These are phyloP conservation scores for Candolleomyces efflorescens DNA, from an alignment of 768 basidiomycete species.

Conservation along the genomic window DNA sequence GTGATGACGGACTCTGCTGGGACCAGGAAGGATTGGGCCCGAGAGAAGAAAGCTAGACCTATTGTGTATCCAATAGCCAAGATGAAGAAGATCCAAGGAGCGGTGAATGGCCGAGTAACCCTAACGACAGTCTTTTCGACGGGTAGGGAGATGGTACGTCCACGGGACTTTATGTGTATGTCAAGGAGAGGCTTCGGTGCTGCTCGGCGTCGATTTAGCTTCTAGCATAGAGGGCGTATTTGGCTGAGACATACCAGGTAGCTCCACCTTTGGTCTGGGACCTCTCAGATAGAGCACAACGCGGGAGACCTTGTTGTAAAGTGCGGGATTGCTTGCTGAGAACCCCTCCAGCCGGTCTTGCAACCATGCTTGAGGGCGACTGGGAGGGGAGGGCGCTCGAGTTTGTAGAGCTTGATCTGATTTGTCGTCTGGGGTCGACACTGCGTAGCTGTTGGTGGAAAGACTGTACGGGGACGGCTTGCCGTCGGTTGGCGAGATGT, in stretches of 20 bases:
- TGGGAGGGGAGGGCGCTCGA: conserved; percentile 5
- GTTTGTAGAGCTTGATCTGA: neutral
- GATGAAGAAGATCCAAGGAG: conserved; percentile 49
- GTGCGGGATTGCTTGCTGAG: conserved; percentile 17
- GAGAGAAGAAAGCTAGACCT: conserved; percentile 65
- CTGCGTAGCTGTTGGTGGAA: neutral
- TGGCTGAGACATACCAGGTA: conserved; percentile 35
- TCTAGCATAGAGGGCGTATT: neutral
- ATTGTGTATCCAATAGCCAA: conserved; percentile 63
- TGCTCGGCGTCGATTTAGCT: conserved; percentile 16
- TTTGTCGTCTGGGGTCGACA: neutral
- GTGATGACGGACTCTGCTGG: conserved; percentile 49
- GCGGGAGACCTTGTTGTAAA: conserved; percentile 15
- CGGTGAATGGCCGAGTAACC: conserved; percentile 47
- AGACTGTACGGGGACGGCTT: neutral
- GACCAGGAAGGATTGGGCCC: conserved; percentile 69
- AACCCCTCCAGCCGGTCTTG: conserved; percentile 13
- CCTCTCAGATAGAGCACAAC: conserved; percentile 43
- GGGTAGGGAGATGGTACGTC: conserved; percentile 32
- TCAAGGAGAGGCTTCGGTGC: conserved; percentile 55
- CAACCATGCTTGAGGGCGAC: conserved; percentile 12
- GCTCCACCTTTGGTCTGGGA: conserved; percentile 52
- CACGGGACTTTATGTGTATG: conserved; percentile 37
- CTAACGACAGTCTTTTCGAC: conserved; percentile 55
- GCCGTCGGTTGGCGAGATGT: neutral